Evolutionary conservation across 345 rosid genomes (phyloP).

Genomic region (Moringa oleifera): DNA sequence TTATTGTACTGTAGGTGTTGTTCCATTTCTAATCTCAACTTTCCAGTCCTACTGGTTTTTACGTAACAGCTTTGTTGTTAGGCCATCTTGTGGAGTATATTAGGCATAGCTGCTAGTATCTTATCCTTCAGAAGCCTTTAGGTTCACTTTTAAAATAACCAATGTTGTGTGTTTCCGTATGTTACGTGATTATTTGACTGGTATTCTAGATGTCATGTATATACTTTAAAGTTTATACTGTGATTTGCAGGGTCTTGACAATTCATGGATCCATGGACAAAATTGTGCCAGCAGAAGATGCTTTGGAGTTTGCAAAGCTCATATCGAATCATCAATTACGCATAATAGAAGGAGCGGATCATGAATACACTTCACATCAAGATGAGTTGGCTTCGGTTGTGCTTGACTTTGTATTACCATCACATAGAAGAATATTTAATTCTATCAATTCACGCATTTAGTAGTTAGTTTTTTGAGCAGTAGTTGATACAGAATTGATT

Average conservation of each 20-base stretch:
- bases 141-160: neutral
- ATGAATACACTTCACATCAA: slow-evolving; percentile 73
- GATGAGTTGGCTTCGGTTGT: slow-evolving; percentile 45
- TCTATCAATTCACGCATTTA: slow-evolving; percentile 19
- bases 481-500: neutral
- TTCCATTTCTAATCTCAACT: no score
- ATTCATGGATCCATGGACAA: slow-evolving; percentile 71
- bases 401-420: slow-evolving; percentile 33
- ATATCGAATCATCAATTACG: slow-evolving; percentile 57
- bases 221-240: neutral
- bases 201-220: neutral
- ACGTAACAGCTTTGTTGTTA: neutral
- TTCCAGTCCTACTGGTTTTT: slow-evolving; percentile 1
- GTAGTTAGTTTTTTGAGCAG: neutral
- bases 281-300: slow-evolving; percentile 59
- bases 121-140: neutral
- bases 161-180: neutral
- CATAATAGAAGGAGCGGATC: slow-evolving; percentile 79
- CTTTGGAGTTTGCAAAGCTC: slow-evolving; percentile 54
- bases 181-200: neutral
- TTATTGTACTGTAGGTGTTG: neutral
- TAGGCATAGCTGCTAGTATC: neutral
- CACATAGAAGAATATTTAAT: slow-evolving; percentile 1
- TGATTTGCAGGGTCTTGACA: slow-evolving; percentile 60
- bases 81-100: neutral